Evolutionary conservation across 805 yeast genomes (phyloP).

Genomic region (Hanseniaspora vineae): DNA sequence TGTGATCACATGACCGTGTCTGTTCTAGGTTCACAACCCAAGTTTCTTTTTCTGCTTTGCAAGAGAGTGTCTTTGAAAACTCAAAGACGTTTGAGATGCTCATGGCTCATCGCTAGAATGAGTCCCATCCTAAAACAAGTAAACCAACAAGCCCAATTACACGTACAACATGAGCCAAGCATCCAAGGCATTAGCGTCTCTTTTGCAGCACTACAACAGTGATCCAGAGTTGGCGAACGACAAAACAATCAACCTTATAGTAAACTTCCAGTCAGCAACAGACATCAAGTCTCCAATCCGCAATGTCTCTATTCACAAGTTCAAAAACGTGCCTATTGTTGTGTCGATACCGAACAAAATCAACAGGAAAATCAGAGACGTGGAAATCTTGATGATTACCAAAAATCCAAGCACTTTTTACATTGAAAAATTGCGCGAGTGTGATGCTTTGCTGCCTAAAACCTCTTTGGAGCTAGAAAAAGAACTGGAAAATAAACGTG

Average conservation of each 20-base stretch:
- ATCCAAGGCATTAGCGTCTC: conserved; percentile 13
- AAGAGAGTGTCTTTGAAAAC: no score
- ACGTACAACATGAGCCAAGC: conserved; percentile 4
- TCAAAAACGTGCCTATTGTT: conserved; percentile 37
- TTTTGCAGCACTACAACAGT: conserved; percentile 19
- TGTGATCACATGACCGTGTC: no score
- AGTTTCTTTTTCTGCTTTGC: no score
- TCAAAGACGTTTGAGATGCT: no score
- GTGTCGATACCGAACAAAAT: conserved; percentile 44
- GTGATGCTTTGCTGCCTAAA: conserved; percentile 2
- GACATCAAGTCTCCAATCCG: conserved; percentile 5
- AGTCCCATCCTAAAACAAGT: not conserved
- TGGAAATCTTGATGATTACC: conserved; percentile 48
- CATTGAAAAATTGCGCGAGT: conserved; percentile 29
- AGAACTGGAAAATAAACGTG: not conserved
- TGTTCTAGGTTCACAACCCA: no score
- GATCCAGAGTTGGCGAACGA: conserved; percentile 18
- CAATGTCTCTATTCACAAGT: conserved; percentile 9
- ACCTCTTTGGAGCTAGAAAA: not conserved
- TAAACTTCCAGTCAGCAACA: conserved; percentile 3
- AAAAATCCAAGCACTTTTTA: conserved; percentile 60
- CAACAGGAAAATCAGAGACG: conserved; percentile 31
- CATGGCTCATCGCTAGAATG: no score
- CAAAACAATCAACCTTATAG: conserved; percentile 9
- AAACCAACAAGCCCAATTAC: not conserved